Evolutionary conservation across 2,329 filamentous ascomycete species (phyloP).

Genomic region (Helotiales sp.): DNA sequence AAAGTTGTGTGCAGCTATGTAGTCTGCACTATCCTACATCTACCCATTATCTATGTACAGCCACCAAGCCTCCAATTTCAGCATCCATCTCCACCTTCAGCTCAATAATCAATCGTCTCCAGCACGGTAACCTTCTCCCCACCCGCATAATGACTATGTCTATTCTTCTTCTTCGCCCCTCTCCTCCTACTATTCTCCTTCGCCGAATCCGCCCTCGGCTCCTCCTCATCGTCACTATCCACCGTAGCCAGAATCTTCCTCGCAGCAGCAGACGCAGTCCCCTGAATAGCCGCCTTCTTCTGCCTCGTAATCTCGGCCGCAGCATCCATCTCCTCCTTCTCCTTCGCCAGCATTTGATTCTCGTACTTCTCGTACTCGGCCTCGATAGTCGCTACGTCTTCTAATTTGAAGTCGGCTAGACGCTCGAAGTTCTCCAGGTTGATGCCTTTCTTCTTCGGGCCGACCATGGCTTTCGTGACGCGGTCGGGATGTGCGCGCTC

Average conservation of each 20-base stretch:
- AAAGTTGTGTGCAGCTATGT: neutral
- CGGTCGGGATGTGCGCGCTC: constrained; percentile 68
- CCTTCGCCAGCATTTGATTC: constrained; percentile 52
- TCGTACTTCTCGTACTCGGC: constrained; percentile 54
- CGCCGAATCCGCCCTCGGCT: constrained; percentile 5
- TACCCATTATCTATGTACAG: neutral
- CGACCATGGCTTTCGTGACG: constrained; percentile 67
- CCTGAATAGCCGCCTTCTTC: constrained; percentile 40
- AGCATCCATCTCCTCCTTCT: constrained; percentile 52
- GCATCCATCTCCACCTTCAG: neutral
- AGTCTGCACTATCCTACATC: neutral
- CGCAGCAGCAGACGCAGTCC: constrained; percentile 16
- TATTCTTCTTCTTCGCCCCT: constrained; percentile 36
- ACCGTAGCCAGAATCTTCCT: constrained; percentile 22
- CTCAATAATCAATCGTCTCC: constrained; percentile 31
- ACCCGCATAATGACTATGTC: constrained; percentile 37
- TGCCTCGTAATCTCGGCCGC: constrained; percentile 33
- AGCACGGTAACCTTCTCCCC: constrained; percentile 42
- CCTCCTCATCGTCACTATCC: constrained; percentile 25
- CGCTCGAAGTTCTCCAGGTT: constrained; percentile 65
- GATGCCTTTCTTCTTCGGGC: constrained; percentile 60
- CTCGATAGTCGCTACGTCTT: constrained; percentile 59
- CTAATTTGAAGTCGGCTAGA: constrained; percentile 58
- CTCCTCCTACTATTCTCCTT: constrained; percentile 30
- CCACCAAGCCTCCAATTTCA: neutral